A percentile compares a stretch with the other conserved stretches of the same genome.
Conservation (phyloP, 441 rosid genomes). For the Populus hybrid region DNA sequence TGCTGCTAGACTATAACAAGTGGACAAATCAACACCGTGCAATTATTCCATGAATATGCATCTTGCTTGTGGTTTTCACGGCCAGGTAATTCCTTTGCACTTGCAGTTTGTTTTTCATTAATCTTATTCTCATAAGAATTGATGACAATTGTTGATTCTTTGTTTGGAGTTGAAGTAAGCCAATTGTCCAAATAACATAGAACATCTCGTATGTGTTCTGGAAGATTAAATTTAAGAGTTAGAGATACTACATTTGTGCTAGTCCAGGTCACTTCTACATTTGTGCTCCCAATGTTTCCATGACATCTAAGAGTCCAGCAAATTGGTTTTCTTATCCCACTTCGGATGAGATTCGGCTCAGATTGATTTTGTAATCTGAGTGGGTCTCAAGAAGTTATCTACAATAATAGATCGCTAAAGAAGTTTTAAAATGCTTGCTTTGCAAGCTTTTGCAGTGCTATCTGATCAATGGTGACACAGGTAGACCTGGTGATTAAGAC, state of each 20-base stretch:
- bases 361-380: too few species aligned
- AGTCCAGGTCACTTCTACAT: too few species aligned
- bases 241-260: too few species aligned
- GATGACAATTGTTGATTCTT: background rate
- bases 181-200: background rate
- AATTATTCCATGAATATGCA: conserved; percentile 8
- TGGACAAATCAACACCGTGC: conserved; percentile 44
- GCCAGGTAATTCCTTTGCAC: conserved; percentile 6
- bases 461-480: background rate
- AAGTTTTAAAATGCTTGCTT: background rate
- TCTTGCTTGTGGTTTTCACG: background rate
- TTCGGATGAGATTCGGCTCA: background rate
- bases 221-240: background rate
- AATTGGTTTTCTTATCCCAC: background rate
- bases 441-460: background rate
- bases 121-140: background rate
- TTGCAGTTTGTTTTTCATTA: background rate
- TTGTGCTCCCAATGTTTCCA: too few species aligned
- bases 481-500: background rate
- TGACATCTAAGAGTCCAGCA: too few species aligned
- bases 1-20: conserved; percentile 52
- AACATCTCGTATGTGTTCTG: background rate
- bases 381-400: too few species aligned
- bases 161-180: background rate
- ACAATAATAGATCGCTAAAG: background rate